Conservation (phyloP, 495 filamentous ascomycete species). For the Coniosporium apollinis region DNA sequence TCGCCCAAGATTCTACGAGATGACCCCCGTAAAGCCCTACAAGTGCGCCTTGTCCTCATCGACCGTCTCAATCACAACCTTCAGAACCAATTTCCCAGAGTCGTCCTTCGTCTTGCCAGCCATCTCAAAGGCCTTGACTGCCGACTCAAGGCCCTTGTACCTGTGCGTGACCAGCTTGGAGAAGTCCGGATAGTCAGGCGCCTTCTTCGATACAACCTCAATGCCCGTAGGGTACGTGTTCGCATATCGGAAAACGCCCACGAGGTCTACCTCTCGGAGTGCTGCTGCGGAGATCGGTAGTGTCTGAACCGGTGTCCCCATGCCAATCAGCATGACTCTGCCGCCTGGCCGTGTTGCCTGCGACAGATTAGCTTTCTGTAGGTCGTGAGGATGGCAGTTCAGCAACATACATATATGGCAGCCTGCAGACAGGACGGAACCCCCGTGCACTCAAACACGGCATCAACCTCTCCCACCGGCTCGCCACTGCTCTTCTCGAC, state of each 20-base stretch:
- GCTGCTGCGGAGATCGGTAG: constrained; percentile 73
- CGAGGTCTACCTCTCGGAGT: constrained; percentile 73
- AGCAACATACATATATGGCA: constrained; percentile 46
- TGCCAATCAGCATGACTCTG: constrained; percentile 74
- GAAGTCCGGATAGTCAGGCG: constrained; percentile 44
- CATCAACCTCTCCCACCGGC: constrained; percentile 48
- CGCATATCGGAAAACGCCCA: constrained; percentile 85
- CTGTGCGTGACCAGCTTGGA: constrained; percentile 63
- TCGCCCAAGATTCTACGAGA: background rate
- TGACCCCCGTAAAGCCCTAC: background rate
- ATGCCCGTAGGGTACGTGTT: constrained; percentile 78
- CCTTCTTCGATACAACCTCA: constrained; percentile 44
- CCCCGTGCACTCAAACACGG: constrained; percentile 83
- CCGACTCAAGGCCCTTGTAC: constrained; percentile 46
- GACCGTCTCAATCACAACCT: constrained; percentile 57
- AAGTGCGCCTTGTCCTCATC: constrained; percentile 11
- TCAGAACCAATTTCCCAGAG: constrained; percentile 60
- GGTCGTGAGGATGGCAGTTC: background rate
- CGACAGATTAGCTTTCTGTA: background rate
- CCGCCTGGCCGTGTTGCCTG: constrained; percentile 55
- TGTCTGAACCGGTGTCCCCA: constrained; percentile 84
- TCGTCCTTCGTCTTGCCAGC: constrained; percentile 69
- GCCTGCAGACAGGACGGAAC: constrained; percentile 77
- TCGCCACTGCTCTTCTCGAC: constrained; percentile 25
- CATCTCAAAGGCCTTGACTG: constrained; percentile 57